Base-by-base conservation (phyloP, 2,329 filamentous ascomycete genomes). In the Balansia obtecta region DNA sequence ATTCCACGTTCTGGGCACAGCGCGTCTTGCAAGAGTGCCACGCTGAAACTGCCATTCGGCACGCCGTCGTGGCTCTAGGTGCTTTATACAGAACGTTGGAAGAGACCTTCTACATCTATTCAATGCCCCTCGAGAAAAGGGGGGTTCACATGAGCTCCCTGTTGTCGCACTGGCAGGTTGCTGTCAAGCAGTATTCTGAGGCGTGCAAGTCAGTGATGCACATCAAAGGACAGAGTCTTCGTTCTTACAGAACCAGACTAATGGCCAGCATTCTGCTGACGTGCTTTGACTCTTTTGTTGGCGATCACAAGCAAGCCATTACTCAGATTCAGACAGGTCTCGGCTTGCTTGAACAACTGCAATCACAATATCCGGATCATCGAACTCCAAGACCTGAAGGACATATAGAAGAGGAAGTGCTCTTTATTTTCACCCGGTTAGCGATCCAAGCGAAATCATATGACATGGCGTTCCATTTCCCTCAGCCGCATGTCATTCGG, bases 281-380 rank as follows among this genome's bases (percentile, higher is more conserved):
- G n/a, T 83, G 79, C 61, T 85, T 85, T 54, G 80, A 85, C 62
- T 82, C 79, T 1, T 83, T 83, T 57, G 76, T 81, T 32, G 80
- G 80, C 16, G 75, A 83, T 53, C 79, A 83, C 58, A 75, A 70
- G 55, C 76, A 79, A 55, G 79, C 79, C 40, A 82, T 83, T 46
- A 58, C 63, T 13, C 80, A 83, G 58, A 82, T 83, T 40, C 79
- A 82, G 58, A 73, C 65, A 6, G 80, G 80, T 1, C 66, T 83
- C 20, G 62, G 67, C 4, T 62, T 83, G 2, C 62, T 83, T 15
- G 75, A 82, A 48, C 70, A 71, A 40, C 63, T 80, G 16, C 70
- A 20, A 66, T 48, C 46, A 38, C 49, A 48, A 34, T 50, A 45
- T 45, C 49, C 52, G 42, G 49, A 45, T 10, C 41, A 52, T 30